These are phyloP conservation scores for Panellus pusillus DNA, from an alignment of 768 basidiomycete genomes.

Conservation along the genomic window DNA sequence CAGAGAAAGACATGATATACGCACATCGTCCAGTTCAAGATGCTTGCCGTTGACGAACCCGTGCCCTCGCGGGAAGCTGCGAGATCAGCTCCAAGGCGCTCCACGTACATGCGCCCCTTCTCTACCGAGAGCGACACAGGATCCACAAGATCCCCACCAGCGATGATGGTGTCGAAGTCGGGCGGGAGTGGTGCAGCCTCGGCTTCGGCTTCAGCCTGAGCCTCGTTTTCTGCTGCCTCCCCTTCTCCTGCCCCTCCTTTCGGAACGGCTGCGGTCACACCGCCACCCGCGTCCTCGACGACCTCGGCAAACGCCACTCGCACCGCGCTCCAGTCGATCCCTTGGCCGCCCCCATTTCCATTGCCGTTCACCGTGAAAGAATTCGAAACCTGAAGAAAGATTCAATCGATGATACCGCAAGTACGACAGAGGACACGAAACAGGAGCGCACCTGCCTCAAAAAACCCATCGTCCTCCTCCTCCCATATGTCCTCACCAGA, in stretches of 20 bases:
- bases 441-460: conserved; percentile 45
- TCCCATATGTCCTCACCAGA: conserved; percentile 61
- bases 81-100: conserved; percentile 54
- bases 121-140: conserved; percentile 35
- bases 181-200: conserved; percentile 2
- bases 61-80: conserved; percentile 52
- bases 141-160: conserved; percentile 26
- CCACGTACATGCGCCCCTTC: conserved; percentile 51
- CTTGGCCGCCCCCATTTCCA: no score
- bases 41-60: conserved; percentile 91
- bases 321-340: no score
- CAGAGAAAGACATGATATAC: conserved; percentile 25
- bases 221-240: no score
- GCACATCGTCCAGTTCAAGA: conserved; percentile 64
- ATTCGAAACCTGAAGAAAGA: neutral
- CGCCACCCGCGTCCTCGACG: no score
- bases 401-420: no score
- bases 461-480: conserved; percentile 62
- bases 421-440: neutral
- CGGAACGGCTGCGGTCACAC: no score
- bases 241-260: no score
- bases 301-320: no score
- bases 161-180: conserved; percentile 42
- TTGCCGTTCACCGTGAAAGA: no score
- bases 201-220: neutral